Evolutionary conservation across 441 rosid species (phyloP), one percentile per base, ranked within the genome.

Genomic region (Sinapis alba): DNA sequence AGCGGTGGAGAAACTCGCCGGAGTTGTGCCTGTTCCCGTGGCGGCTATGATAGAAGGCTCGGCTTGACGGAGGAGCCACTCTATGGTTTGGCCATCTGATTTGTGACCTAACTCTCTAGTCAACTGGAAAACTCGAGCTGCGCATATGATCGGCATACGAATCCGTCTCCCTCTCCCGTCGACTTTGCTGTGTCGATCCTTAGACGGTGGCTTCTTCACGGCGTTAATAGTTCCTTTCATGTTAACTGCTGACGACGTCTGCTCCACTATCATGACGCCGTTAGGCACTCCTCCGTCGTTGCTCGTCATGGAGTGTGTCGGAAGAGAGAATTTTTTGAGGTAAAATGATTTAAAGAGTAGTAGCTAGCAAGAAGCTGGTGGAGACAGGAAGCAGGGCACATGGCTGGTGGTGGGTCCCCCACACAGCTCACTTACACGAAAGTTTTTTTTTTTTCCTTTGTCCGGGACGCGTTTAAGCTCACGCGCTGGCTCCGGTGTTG

Each of bases 1-100:
- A 15, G 88, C 84, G 12, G 91, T 86, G 9, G 98, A 94, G 79
- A 88, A 92, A 68, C 89, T 88, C 5, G 98, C 96, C 0, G 98
- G 98, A 13, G 93, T 92, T 0, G 98, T 94, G 0, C 98, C 98
- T 0, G 98, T 90, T 0, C 98, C 98, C 0, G 98, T 94, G 62
- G 98, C 97, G 7, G 97, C 98, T 59, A 94, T 88, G 59, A 94
- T 94, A 12, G 98, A 90, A 18, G 98, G 99, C 86, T 95, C 99
- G 1, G 98, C 99, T 70, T 95, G 97, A 50, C 97, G 97, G 30
- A 95, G 96, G 4, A 95, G 97, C 99, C 99, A 94, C 80, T 92
- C 97, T 7, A 94, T 94, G 15, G 99, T 94, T 78, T 94, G 94
- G 23, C 98, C 98, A 38, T 94, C 97, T 18, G 99, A 94, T 76